Evolutionary conservation across 345 rosid genomes (phyloP), one percentile per base, ranked within the genome.

Genomic region (Camelina neglecta): DNA sequence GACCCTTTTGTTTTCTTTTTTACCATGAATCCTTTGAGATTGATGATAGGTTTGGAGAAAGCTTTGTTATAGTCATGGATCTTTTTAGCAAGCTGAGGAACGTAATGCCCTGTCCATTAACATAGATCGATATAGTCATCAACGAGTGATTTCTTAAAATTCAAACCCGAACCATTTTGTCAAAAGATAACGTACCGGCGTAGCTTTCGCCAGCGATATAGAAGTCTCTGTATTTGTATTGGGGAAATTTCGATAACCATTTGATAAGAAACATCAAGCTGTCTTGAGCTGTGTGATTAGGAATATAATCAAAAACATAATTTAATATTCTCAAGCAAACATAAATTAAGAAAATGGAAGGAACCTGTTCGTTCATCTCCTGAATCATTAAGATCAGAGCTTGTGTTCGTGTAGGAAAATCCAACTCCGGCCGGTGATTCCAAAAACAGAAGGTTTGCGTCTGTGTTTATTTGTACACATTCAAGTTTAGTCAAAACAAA

Each of bases 401-500:
- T 92, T 56, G 90, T 89, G 66, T 95, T 94, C 35, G 98, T 86
- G 81, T 92, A 92, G 3, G 98, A 94, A 84, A 88, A 94, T 75
- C 98, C 98, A 48, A 94, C 98, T 5, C 98, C 98, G 51, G 92
- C 96, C 2, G 98, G 97, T 68, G 98, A 89, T 74, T 95, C 97
- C 69, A 95, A 80, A 82, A 95, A 95, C 24, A 95, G 70, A 77
- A 95, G 66, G 81, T 90, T 95, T 80, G 97, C 97, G 74, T 84
- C 97, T 92, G 88, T 72, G 36, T 33, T 26, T 54, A 24, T 55
- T 41, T 8, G 31, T 73, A 20, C 36, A 61, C 69, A 39, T 75
- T 4, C 23, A 45, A 26, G 68, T 60, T 29, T 11, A 11, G 11
- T 29, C 60, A 57, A 29, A 56, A 29, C 13, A 3, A 13, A 57